phyloP scores from a whole-genome alignment of 495 filamentous ascomycete species.

The Monascus purpureus region DNA sequence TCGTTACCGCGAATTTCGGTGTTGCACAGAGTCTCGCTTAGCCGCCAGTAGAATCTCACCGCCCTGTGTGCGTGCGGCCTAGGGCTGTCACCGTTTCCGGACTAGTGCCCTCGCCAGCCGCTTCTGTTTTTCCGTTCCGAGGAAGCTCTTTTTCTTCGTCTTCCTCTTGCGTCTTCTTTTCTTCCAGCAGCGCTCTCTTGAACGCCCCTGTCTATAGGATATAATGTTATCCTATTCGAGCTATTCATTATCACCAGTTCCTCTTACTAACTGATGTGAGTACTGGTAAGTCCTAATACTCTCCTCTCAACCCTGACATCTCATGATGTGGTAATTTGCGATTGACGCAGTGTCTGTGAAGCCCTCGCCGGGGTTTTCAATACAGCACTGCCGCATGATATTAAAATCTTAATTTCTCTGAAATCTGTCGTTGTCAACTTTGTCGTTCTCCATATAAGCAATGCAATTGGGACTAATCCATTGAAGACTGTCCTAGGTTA shows the following conservation, averaged over 20 bases:
- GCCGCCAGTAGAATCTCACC: constrained; percentile 11
- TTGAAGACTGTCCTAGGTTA: constrained; percentile 3
- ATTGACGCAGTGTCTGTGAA: constrained; percentile 72
- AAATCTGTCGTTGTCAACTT: constrained; percentile 18
- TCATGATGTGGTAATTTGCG: constrained; percentile 98
- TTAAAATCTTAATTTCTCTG: constrained; percentile 98
- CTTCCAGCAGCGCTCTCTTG: too few species aligned
- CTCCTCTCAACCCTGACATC: constrained; percentile 5
- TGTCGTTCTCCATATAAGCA: not conserved
- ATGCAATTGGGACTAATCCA: constrained; percentile 8
- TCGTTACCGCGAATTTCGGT: constrained; percentile 10
- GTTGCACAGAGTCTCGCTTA: constrained; percentile 23
- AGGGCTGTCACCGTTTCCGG: constrained; percentile 17
- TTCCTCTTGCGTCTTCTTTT: constrained; percentile 11
- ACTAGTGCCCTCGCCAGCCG: constrained; percentile 6
- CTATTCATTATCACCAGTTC: too few species aligned
- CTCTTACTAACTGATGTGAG: too few species aligned
- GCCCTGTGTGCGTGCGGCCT: constrained; percentile 17
- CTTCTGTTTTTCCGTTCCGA: constrained; percentile 11
- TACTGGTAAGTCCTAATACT: not conserved
- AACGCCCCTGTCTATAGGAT: too few species aligned
- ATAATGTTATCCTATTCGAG: too few species aligned
- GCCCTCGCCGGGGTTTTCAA: constrained; percentile 71
- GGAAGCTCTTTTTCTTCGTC: constrained; percentile 3
- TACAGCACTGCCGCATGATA: constrained; percentile 66